Base-by-base conservation (phyloP, 176 grass and related monocot genomes). In the Rhipidocladum racemiflorum region DNA sequence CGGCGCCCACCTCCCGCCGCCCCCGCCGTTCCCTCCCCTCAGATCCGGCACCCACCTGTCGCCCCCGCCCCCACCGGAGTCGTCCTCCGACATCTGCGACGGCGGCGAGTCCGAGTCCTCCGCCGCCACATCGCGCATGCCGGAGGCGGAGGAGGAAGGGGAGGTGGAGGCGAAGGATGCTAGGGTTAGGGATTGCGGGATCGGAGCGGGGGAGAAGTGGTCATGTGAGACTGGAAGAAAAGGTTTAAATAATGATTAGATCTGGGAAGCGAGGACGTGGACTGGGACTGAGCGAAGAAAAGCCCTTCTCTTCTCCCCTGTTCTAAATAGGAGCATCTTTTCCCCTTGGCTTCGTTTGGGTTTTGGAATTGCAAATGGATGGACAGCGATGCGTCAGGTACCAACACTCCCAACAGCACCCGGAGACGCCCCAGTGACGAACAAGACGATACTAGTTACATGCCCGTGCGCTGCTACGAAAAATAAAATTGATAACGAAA, bases 171-270 rank as follows among this genome's bases (percentile, higher is more conserved):
- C 45, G 49, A 49, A 38, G 23, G 51, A 30, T 5, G 60, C 74
- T 91, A 90, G 81, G 86, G 89, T 91, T 91, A 62, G 75, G 68
- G 80, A 80, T 48, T 76, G 85, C 61, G 76, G 89, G 72, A 81
- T 89, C 87, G 84, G 77, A 70, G 83, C 46, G 68, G 84, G 34
- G 68, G 72, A 77, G 88, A 46, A 83, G 87, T 76, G 86, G 79
- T 90, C 86, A 91, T 89, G 92, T 84, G 89, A 89, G 70, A 76
- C 83, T 80, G 78, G 69, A 76, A 79, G 12, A 80, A 94, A 91
- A 75, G 85, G 86, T 91, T 89, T 94, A 89, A 94, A 94, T 89
- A 94, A 91, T 91, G 82, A 94, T 91, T 94, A 86, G 91, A 94
- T 94, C 85, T 88, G 91, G 77, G 73, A 44, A 85, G 70, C 65